Conservation (phyloP, 2,329 filamentous ascomycete genomes). For the Didymella exigua region DNA sequence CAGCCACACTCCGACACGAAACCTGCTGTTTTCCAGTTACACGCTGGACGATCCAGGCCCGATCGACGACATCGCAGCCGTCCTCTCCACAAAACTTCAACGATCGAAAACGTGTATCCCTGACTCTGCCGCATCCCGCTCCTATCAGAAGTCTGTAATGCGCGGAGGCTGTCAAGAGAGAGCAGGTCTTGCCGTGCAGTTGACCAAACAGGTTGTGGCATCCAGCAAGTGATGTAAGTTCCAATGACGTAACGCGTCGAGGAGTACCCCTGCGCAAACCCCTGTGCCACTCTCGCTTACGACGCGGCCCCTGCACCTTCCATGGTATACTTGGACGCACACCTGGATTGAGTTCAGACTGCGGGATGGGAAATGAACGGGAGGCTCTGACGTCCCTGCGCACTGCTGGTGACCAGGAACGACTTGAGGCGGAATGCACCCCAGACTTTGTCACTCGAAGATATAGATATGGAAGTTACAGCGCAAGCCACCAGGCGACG, state of each 20-base stretch:
- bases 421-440: slow-evolving; percentile 8
- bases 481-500: not conserved
- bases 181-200: slow-evolving; percentile 24
- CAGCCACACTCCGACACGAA: slow-evolving; percentile 10
- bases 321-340: slow-evolving; percentile 14
- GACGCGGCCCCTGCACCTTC: slow-evolving; percentile 14
- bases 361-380: slow-evolving; percentile 12
- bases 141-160: slow-evolving; percentile 26
- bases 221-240: slow-evolving; percentile 11
- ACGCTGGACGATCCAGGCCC: slow-evolving; percentile 29
- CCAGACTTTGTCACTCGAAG: not conserved
- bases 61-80: slow-evolving; percentile 38
- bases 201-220: slow-evolving; percentile 30
- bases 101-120: slow-evolving; percentile 18
- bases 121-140: slow-evolving; percentile 20
- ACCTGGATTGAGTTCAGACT: slow-evolving; percentile 9
- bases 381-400: slow-evolving; percentile 12
- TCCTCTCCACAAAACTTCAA: slow-evolving; percentile 19
- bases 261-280: slow-evolving; percentile 16
- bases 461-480: not conserved
- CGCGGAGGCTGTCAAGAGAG: slow-evolving; percentile 14
- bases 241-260: slow-evolving; percentile 27
- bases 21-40: slow-evolving; percentile 10
- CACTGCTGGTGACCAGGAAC: slow-evolving; percentile 15
- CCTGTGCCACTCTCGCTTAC: slow-evolving; percentile 23